A percentile compares a stretch with the other conserved stretches of the same genome.
Evolutionary conservation across 495 filamentous ascomycete species (phyloP).

Genomic region (Podospora anserina): DNA sequence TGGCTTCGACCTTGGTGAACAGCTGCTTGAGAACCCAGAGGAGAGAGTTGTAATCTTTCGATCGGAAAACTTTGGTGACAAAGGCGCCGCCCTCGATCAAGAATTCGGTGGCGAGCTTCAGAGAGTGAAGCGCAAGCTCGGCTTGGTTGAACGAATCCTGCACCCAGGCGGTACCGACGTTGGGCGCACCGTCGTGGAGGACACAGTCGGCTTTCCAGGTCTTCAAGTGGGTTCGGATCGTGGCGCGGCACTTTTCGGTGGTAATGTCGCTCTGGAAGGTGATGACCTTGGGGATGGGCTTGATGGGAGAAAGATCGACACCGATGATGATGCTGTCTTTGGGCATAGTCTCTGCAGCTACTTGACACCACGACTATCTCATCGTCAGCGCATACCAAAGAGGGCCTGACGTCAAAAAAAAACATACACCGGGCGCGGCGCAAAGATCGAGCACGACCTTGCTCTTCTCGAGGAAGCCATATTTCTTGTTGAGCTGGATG

Average conservation of each 20-base stretch:
- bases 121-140: conserved; percentile 83
- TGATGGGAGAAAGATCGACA: conserved; percentile 94
- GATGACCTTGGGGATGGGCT: conserved; percentile 87
- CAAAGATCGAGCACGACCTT: conserved; percentile 96
- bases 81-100: conserved; percentile 86
- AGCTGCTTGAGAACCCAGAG: conserved; percentile 98
- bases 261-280: conserved; percentile 98
- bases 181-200: conserved; percentile 97
- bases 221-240: conserved; percentile 85
- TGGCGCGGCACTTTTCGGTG: conserved; percentile 93
- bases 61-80: conserved; percentile 95
- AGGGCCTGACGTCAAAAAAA: background rate
- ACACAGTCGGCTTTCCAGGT: conserved; percentile 97
- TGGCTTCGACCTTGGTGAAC: conserved; percentile 91
- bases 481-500: conserved; percentile 98
- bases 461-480: conserved; percentile 94
- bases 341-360: conserved; percentile 93
- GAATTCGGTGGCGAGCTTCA: conserved; percentile 95
- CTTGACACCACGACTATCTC: conserved; percentile 90
- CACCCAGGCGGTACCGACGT: conserved; percentile 96
- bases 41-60: conserved; percentile 94
- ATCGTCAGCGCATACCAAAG: background rate
- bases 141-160: conserved; percentile 98
- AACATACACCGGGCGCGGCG: conserved; percentile 85
- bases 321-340: conserved; percentile 85